Evolutionary conservation across 2,329 filamentous ascomycete species (phyloP).

Genomic region (Calonectria pseudoreteaudii): DNA sequence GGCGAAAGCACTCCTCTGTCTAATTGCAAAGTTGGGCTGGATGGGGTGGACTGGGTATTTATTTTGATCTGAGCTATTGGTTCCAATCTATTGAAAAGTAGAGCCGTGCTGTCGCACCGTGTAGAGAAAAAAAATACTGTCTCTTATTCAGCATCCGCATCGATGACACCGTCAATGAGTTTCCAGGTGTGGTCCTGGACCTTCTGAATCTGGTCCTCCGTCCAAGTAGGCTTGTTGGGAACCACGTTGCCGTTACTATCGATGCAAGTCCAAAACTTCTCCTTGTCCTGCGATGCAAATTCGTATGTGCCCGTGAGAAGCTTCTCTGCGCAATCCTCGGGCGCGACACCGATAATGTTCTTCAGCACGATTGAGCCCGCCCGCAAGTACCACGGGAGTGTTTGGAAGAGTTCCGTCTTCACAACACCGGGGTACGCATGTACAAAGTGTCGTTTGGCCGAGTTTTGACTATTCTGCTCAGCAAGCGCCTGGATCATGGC

Average conservation of each 20-base stretch:
- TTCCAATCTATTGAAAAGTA: background rate
- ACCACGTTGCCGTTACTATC: slow-evolving; percentile 44
- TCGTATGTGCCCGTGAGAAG: slow-evolving; percentile 38
- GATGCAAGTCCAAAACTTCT: slow-evolving; percentile 44
- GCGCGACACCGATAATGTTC: slow-evolving; percentile 37
- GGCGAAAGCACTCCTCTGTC: background rate
- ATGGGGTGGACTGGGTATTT: background rate
- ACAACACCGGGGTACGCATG: slow-evolving; percentile 56
- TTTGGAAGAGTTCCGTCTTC: slow-evolving; percentile 43
- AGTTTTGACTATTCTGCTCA: slow-evolving; percentile 33
- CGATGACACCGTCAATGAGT: slow-evolving; percentile 39
- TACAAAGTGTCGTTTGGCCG: slow-evolving; percentile 47
- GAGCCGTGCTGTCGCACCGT: background rate
- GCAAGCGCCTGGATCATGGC: slow-evolving; percentile 51
- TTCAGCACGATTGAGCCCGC: slow-evolving; percentile 19
- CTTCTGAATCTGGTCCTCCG: slow-evolving; percentile 42
- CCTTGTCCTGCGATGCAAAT: slow-evolving; percentile 22
- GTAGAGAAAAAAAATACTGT: background rate
- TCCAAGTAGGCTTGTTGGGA: slow-evolving; percentile 43
- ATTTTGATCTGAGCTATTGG: background rate
- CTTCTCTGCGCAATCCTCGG: slow-evolving; percentile 45
- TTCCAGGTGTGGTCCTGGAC: slow-evolving; percentile 48
- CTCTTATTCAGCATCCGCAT: background rate
- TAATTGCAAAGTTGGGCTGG: background rate
- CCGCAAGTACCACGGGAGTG: slow-evolving; percentile 48